Evolutionary conservation across 805 yeast genomes (phyloP).

Genomic region (Kazachstania viticola): DNA sequence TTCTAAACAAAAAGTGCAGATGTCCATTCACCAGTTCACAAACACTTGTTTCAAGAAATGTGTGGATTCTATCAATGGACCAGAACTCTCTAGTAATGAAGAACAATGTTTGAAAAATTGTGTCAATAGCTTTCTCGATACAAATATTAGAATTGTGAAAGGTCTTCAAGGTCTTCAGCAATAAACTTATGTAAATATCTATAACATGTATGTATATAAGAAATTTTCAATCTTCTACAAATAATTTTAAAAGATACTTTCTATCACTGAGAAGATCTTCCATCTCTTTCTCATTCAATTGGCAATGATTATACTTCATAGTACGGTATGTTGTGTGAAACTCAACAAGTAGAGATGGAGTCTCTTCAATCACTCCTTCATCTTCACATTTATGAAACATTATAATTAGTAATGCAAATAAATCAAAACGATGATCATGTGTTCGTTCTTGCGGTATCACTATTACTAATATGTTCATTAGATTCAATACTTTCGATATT

Average conservation of each 20-base stretch:
- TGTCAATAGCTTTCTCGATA: slow-evolving; percentile 75
- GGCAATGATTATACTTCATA: neutral
- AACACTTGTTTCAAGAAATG: slow-evolving; percentile 88
- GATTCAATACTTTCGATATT: neutral
- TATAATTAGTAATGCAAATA: slow-evolving; percentile 13
- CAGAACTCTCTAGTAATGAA: slow-evolving; percentile 45
- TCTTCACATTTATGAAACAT: slow-evolving; percentile 14
- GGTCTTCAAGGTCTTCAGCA: slow-evolving; percentile 26
- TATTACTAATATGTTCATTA: slow-evolving; percentile 5
- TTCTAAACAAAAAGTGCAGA: slow-evolving; percentile 77
- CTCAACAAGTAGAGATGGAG: too few species aligned
- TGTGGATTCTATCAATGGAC: slow-evolving; percentile 36
- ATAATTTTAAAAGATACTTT: too few species aligned
- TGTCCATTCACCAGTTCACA: slow-evolving; percentile 78
- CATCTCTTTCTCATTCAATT: slow-evolving; percentile 1
- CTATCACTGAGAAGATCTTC: too few species aligned
- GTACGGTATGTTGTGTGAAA: too few species aligned
- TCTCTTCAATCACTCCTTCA: slow-evolving; percentile 20
- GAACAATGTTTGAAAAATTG: slow-evolving; percentile 70
- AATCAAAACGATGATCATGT: slow-evolving; percentile 16
- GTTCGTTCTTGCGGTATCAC: slow-evolving; percentile 14
- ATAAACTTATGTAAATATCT: too few species aligned
- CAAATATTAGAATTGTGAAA: slow-evolving; percentile 75
- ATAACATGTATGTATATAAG: too few species aligned
- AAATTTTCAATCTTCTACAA: too few species aligned